These are phyloP conservation scores for Colletotrichum cereale DNA, from an alignment of 2,329 filamentous ascomycete genomes.

Conservation along the genomic window DNA sequence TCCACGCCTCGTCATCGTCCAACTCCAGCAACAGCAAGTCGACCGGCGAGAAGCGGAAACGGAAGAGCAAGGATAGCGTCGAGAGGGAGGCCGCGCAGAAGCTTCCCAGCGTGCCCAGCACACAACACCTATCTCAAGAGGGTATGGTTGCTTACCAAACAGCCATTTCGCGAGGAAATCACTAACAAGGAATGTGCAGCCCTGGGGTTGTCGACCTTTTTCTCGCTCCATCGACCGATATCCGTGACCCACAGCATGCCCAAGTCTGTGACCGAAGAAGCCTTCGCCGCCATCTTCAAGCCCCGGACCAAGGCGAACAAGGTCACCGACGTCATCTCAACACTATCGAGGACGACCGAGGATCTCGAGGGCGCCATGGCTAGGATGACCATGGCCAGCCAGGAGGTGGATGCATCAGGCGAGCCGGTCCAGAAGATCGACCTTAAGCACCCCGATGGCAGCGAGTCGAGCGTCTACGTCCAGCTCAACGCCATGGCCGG, in stretches of 20 bases:
- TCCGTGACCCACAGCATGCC: slow-evolving; percentile 88
- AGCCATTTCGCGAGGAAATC: not conserved
- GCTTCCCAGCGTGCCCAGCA: slow-evolving; percentile 81
- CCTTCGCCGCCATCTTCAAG: slow-evolving; percentile 88
- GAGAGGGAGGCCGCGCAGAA: slow-evolving; percentile 63
- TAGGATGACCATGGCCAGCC: slow-evolving; percentile 60
- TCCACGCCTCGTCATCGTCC: slow-evolving; percentile 61
- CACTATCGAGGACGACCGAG: slow-evolving; percentile 71
- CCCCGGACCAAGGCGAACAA: slow-evolving; percentile 62
- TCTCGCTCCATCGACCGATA: slow-evolving; percentile 94
- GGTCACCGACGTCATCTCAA: slow-evolving; percentile 75
- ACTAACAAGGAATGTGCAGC: slow-evolving; percentile 64
- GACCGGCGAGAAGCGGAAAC: slow-evolving; percentile 66
- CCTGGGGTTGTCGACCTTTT: slow-evolving; percentile 90
- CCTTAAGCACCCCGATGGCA: slow-evolving; percentile 68
- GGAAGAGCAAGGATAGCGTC: slow-evolving; percentile 67
- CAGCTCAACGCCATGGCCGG: slow-evolving; percentile 77
- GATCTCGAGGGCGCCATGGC: slow-evolving; percentile 71
- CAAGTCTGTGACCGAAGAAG: slow-evolving; percentile 75
- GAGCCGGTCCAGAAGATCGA: slow-evolving; percentile 65
- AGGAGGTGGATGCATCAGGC: slow-evolving; percentile 56
- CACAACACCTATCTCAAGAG: slow-evolving; percentile 76
- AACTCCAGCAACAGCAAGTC: slow-evolving; percentile 57
- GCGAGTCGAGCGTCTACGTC: slow-evolving; percentile 70
- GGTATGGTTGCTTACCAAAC: slow-evolving; percentile 58